A percentile compares a stretch with the other conserved stretches of the same genome.
Conservation (phyloP, 441 rosid species). For the Kokia cookei region DNA sequence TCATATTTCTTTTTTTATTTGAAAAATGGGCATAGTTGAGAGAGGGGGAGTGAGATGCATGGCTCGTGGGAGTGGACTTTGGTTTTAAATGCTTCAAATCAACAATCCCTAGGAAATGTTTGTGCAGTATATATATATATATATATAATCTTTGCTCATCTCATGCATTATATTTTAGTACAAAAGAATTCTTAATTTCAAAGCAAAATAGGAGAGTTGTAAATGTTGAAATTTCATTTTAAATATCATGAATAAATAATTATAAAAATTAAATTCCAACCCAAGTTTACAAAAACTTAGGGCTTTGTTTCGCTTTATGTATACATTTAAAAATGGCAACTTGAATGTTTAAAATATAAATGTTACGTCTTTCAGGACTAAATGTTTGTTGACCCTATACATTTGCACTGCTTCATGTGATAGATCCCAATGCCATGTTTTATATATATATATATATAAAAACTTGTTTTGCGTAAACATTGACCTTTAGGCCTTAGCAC, state of each 20-base stretch:
- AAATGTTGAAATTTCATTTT: no score
- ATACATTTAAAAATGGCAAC: background rate
- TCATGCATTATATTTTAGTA: background rate
- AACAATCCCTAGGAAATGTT: background rate
- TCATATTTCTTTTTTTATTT: no score
- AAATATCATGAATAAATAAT: no score
- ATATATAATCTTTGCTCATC: background rate
- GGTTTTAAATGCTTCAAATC: background rate
- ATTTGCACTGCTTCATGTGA: background rate
- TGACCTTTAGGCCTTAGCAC: background rate
- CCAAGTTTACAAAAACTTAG: no score
- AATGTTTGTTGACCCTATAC: background rate
- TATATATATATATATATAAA: no score
- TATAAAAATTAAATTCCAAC: no score
- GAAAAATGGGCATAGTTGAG: no score
- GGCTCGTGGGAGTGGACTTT: background rate
- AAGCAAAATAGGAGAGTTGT: no score
- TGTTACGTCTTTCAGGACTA: background rate
- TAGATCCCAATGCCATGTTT: background rate
- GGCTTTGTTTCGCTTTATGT: no score
- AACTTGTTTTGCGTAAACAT: background rate
- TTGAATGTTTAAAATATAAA: background rate
- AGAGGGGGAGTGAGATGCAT: background rate
- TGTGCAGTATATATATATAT: background rate
- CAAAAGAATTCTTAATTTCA: no score